A percentile compares a stretch with the other conserved stretches of the same genome.
phyloP scores from a whole-genome alignment of 2,329 filamentous ascomycete genomes.

The Aspergillus pseudoviridinutans region DNA sequence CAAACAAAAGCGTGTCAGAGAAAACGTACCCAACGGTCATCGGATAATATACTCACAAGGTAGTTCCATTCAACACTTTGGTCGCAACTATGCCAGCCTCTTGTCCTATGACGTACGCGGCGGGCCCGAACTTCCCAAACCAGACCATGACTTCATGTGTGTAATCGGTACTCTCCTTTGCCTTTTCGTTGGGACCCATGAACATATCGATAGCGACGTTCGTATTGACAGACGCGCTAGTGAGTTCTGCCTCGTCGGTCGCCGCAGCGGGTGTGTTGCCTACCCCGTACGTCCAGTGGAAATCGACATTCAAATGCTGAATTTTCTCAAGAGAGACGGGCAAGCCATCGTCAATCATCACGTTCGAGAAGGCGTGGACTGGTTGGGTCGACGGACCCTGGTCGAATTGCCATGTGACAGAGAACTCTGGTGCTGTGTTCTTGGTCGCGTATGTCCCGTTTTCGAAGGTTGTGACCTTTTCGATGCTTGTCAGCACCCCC shows the following conservation, averaged over 20 bases:
- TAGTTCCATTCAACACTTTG: neutral
- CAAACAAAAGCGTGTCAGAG: neutral
- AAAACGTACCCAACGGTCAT: neutral
- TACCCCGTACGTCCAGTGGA: constrained; percentile 50
- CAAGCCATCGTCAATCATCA: constrained; percentile 46
- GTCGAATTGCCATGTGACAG: constrained; percentile 52
- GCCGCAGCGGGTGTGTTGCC: constrained; percentile 39
- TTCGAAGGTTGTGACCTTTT: constrained; percentile 47
- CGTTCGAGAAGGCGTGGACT: constrained; percentile 55
- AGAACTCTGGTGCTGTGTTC: constrained; percentile 47
- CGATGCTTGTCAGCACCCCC: neutral
- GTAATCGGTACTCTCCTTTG: neutral
- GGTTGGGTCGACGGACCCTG: constrained; percentile 41
- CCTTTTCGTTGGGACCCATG: constrained; percentile 44
- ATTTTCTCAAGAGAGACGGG: constrained; percentile 43
- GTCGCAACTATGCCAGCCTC: neutral
- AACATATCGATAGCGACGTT: constrained; percentile 61
- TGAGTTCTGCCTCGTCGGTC: constrained; percentile 35
- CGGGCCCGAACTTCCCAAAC: neutral
- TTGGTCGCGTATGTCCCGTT: constrained; percentile 50
- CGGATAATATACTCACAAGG: neutral
- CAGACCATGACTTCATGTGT: neutral
- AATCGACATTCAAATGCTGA: constrained; percentile 40
- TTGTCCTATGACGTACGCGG: neutral
- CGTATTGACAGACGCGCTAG: constrained; percentile 41